Percentiles rank a stretch among this genome's conserved stretches.
Conservation (phyloP, 2,329 filamentous ascomycete species). For the Aschersonia sp. region DNA sequence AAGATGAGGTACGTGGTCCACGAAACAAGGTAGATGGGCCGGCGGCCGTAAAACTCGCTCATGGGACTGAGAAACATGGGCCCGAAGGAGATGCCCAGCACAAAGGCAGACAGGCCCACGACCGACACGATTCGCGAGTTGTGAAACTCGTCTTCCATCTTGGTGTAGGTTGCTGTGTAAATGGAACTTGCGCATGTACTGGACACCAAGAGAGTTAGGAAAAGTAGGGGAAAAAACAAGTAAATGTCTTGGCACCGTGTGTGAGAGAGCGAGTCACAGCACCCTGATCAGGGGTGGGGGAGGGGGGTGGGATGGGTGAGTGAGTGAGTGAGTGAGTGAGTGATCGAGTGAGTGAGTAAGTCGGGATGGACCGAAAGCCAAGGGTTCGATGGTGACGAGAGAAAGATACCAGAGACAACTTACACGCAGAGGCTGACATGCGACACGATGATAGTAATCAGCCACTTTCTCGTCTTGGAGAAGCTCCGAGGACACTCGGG, state of each 20-base stretch:
- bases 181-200: slow-evolving; percentile 79
- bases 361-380: background rate
- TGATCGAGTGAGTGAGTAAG: background rate
- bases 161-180: slow-evolving; percentile 69
- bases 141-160: slow-evolving; percentile 62
- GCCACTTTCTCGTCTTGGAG: slow-evolving; percentile 55
- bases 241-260: too few relatives aligned
- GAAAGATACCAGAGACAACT: slow-evolving; percentile 22
- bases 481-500: slow-evolving; percentile 61
- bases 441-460: slow-evolving; percentile 61
- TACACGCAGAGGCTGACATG: slow-evolving; percentile 69
- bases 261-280: too few relatives aligned
- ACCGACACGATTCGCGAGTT: slow-evolving; percentile 59
- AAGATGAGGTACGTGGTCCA: slow-evolving; percentile 66
- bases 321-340: too few relatives aligned
- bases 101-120: slow-evolving; percentile 68
- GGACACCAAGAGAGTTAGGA: background rate
- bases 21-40: slow-evolving; percentile 64
- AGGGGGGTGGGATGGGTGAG: too few relatives aligned
- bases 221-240: too few relatives aligned
- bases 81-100: slow-evolving; percentile 55
- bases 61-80: slow-evolving; percentile 49
- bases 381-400: too few relatives aligned
- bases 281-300: too few relatives aligned
- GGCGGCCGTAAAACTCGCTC: slow-evolving; percentile 68